Evolutionary conservation across 2,329 filamentous ascomycete genomes (phyloP).

Genomic region (Fusarium incarnatum): DNA sequence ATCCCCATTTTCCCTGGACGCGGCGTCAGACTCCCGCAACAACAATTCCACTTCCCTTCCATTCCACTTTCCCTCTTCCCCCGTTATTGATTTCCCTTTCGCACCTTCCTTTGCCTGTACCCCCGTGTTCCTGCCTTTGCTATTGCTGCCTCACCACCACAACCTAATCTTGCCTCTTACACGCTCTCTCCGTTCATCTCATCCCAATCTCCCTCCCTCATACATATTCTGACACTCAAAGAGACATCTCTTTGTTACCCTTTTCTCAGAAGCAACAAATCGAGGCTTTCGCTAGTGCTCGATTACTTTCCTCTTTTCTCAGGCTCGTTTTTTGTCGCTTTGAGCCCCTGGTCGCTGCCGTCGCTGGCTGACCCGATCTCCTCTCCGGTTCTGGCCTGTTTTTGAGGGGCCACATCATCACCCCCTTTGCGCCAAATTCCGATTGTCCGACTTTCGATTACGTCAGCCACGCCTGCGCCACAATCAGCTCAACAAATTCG

Average conservation of each 20-base stretch:
- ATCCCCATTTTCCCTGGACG: constrained; percentile 38
- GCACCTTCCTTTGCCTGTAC: constrained; percentile 46
- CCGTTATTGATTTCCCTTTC: constrained; percentile 39
- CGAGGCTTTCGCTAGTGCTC: constrained; percentile 65
- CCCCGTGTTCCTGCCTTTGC: constrained; percentile 29
- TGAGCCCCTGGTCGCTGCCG: constrained; percentile 41
- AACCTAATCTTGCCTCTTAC: constrained; percentile 45
- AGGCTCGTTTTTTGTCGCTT: constrained; percentile 32
- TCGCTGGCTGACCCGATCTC: constrained; percentile 41
- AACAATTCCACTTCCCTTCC: constrained; percentile 47
- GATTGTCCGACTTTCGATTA: constrained; percentile 49
- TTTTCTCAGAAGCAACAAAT: constrained; percentile 43
- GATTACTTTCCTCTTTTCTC: constrained; percentile 47
- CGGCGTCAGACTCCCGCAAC: constrained; percentile 46
- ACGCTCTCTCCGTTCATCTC: constrained; percentile 42
- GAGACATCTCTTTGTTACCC: constrained; percentile 36
- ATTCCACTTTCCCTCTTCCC: constrained; percentile 38
- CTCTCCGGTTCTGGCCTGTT: constrained; percentile 44
- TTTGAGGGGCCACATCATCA: constrained; percentile 52
- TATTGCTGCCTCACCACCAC: constrained; percentile 46
- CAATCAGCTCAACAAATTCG: constrained; percentile 17
- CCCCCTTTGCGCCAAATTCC: constrained; percentile 46
- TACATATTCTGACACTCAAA: constrained; percentile 43
- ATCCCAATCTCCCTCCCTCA: constrained; percentile 42
- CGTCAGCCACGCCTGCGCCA: constrained; percentile 49